Percentiles rank a stretch among this genome's conserved stretches.
Evolutionary conservation across 129 eudicot genomes (phyloP).

Genomic region (Lactuca saligna): DNA sequence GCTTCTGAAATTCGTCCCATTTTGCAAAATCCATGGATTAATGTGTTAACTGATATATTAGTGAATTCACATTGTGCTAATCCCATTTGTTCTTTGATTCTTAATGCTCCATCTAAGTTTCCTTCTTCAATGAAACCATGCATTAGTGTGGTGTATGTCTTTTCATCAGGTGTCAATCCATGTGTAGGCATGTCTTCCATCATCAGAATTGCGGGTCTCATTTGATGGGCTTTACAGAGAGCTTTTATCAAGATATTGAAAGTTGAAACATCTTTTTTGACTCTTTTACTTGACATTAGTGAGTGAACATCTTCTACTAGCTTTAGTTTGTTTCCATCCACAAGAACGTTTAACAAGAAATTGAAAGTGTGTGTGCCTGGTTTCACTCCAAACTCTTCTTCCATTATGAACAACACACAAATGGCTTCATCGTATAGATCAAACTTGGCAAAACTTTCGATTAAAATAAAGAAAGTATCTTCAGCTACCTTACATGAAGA

Average conservation of each 20-base stretch:
- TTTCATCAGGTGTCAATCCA: constrained; percentile 82
- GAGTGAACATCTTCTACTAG: constrained; percentile 74
- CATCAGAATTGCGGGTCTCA: constrained; percentile 83
- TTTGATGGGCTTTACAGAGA: constrained; percentile 85
- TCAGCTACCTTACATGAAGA: constrained; percentile 48
- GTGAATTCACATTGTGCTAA: constrained; percentile 59
- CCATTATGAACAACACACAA: constrained; percentile 76
- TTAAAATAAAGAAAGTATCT: constrained; percentile 66
- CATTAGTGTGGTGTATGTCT: constrained; percentile 84
- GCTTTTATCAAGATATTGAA: constrained; percentile 87
- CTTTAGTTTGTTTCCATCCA: constrained; percentile 80
- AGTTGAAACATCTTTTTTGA: constrained; percentile 67
- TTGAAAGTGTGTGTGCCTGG: constrained; percentile 61
- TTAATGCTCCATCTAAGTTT: constrained; percentile 66
- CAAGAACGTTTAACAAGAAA: constrained; percentile 79
- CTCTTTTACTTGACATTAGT: constrained; percentile 50
- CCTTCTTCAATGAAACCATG: constrained; percentile 90
- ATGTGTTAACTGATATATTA: constrained; percentile 61
- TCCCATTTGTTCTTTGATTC: constrained; percentile 71
- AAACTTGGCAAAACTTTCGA: constrained; percentile 57
- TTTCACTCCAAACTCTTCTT: constrained; percentile 57
- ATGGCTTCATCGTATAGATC: constrained; percentile 74
- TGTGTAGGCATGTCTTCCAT: constrained; percentile 80
- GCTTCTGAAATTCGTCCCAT: constrained; percentile 75
- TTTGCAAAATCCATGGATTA: constrained; percentile 80